Percentiles rank a stretch among this genome's conserved stretches.
These are phyloP conservation scores for Moringa oleifera DNA, from an alignment of 345 rosid genomes.

Conservation along the genomic window DNA sequence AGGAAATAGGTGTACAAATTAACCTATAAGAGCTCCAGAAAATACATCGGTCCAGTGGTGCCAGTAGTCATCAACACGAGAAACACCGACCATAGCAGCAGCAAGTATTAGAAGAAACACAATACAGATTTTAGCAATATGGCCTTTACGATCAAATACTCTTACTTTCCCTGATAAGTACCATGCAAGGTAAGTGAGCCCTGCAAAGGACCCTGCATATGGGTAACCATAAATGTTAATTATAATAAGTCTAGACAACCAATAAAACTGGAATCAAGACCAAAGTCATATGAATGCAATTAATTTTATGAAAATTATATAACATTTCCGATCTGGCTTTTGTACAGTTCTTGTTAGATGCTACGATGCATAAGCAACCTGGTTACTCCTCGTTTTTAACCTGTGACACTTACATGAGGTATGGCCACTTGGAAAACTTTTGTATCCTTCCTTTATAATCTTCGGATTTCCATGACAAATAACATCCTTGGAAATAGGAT, in stretches of 20 bases:
- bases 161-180: constrained; percentile 60
- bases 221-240: no score
- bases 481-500: constrained; percentile 32
- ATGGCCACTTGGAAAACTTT: constrained; percentile 75
- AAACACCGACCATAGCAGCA: constrained; percentile 46
- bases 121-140: constrained; percentile 48
- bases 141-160: constrained; percentile 51
- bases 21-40: constrained; percentile 50
- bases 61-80: constrained; percentile 68
- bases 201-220: constrained; percentile 69
- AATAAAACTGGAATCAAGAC: no score
- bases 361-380: no score
- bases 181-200: constrained; percentile 52
- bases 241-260: no score
- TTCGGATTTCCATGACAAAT: constrained; percentile 40
- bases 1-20: neutral
- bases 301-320: no score
- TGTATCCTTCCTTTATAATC: constrained; percentile 59
- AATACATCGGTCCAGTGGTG: constrained; percentile 78
- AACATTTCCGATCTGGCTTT: no score
- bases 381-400: no score
- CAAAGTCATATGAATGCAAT: no score
- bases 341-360: no score
- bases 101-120: constrained; percentile 44
- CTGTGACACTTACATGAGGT: constrained; percentile 37